A percentile compares a stretch with the other conserved stretches of the same genome.
phyloP scores from a whole-genome alignment of 1,284 basidiomycete genomes.

The Ustilago curta region DNA sequence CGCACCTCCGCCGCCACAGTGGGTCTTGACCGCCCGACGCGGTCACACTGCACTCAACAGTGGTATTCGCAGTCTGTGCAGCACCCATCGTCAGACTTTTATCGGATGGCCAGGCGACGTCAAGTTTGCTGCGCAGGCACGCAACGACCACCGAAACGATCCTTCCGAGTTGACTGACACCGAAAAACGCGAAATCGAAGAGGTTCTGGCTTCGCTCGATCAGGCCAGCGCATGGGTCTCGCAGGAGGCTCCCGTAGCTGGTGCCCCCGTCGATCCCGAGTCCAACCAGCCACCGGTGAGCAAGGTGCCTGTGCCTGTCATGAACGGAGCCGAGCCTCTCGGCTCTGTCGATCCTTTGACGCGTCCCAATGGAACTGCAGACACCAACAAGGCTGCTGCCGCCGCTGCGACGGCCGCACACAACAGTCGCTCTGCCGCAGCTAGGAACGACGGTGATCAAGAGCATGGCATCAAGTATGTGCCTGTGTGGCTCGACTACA shows the following conservation, averaged over 20 bases:
- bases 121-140: conserved; percentile 67
- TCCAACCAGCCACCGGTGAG: conserved; percentile 32
- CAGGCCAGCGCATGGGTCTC: conserved; percentile 58
- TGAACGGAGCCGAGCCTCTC: conserved; percentile 68
- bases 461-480: conserved; percentile 75
- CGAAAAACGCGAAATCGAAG: conserved; percentile 64
- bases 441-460: conserved; percentile 65
- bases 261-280: conserved; percentile 42
- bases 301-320: conserved; percentile 55
- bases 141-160: conserved; percentile 59
- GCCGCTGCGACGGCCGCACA: conserved; percentile 70
- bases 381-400: conserved; percentile 47
- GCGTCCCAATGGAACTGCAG: conserved; percentile 12
- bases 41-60: conserved; percentile 96
- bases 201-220: conserved; percentile 62
- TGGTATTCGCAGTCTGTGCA: conserved; percentile 85
- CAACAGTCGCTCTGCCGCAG: conserved; percentile 72
- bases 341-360: conserved; percentile 48
- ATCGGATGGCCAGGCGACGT: conserved; percentile 95
- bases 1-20: conserved; percentile 70
- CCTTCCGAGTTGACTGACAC: conserved; percentile 54
- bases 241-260: conserved; percentile 53
- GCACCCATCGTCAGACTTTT: conserved; percentile 87
- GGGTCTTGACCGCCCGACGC: conserved; percentile 84
- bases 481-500: conserved; percentile 91